Conservation (phyloP, 192 early-diverging fungal genomes). For the Fimicolochytrium jonesii region DNA sequence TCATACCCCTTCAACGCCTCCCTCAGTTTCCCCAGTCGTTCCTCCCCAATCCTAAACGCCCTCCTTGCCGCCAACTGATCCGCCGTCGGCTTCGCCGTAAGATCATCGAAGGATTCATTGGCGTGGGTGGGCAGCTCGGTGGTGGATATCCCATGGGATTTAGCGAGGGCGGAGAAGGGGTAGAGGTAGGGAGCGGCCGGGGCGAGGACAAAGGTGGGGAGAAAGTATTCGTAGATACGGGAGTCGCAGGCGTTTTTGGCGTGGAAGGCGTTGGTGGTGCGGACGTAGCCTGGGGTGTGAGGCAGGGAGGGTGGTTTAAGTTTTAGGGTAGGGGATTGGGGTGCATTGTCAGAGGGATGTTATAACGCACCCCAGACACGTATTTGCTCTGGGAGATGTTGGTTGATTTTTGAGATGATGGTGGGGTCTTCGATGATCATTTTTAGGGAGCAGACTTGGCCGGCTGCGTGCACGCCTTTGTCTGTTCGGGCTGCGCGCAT, state of each 20-base stretch:
- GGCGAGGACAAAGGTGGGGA: conserved; percentile 86
- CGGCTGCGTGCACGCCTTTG: conserved; percentile 97
- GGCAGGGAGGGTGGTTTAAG: too few species aligned
- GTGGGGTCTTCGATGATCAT: conserved; percentile 74
- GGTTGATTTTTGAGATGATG: conserved; percentile 77
- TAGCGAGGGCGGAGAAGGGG: conserved; percentile 32
- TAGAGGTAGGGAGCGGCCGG: conserved; percentile 30
- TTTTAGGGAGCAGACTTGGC: conserved; percentile 91
- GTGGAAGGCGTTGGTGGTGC: conserved; percentile 73
- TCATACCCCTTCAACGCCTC: conserved; percentile 63
- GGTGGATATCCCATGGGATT: conserved; percentile 1
- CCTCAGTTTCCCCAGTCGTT: conserved; percentile 62
- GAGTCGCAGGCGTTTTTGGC: conserved; percentile 90
- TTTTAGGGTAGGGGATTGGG: too few species aligned
- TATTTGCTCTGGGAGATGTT: conserved; percentile 69
- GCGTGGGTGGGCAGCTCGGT: too few species aligned
- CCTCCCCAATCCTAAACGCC: conserved; percentile 58
- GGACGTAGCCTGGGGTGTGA: conserved; percentile 62
- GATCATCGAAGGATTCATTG: too few species aligned
- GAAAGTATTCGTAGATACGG: conserved; percentile 92
- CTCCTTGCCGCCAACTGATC: conserved; percentile 18
- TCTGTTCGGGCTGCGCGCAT: conserved; percentile 93
- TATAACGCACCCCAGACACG: conserved; percentile 71
- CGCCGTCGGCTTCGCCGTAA: conserved; percentile 33
- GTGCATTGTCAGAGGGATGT: background rate